Evolutionary conservation across 768 basidiomycete genomes (phyloP), one percentile per base, ranked within the genome.

Genomic region (Boletus speciosus): DNA sequence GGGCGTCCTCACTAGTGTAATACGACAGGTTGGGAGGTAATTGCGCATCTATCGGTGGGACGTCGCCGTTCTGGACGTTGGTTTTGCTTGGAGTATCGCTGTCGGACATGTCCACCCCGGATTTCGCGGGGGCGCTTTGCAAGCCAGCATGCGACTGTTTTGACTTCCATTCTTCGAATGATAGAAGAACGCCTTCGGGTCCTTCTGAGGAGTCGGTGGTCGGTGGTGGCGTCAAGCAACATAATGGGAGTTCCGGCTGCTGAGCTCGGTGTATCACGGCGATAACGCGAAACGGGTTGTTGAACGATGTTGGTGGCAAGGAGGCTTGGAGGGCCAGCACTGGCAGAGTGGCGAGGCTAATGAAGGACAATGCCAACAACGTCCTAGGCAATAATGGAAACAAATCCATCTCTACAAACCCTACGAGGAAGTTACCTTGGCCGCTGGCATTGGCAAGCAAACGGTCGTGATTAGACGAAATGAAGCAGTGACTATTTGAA

Each of bases 151-250:
- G 76, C 44, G 74, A 63, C 53, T 85, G 86, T 59, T 81, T 88
- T 32, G 81, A 81, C 64, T 91, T 91, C 91, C 91, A 94, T 60
- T 93, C 91, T 62, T 93, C 88, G 63, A 94, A 94, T 0, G 89
- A 88, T 21, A 91, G 79, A 21, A 93, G 71, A 6, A 86, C 70
- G 49, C 85, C 82, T 47, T 84, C 84, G 5, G 78, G 71, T 7
- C 74, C 72, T 40, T 82, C 78, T 37, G 73, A 67, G 3, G 80
- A 67, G 41, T 71, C 68, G 4, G 50, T 32, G 11, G 52, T 71
- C 15, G 71, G 63, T 1, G 68, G 65, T 5, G 85, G 81, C 43
- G 79, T 84, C 50, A 92, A 73, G 62, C 86, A 87, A 72, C 89
- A 92, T 47, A 89, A 62, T 4, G 84, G 86, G 9, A 68, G 79